Percentiles rank a stretch among this genome's conserved stretches.
Evolutionary conservation across 768 basidiomycete genomes (phyloP).

Genomic region (Pholiota microspora): DNA sequence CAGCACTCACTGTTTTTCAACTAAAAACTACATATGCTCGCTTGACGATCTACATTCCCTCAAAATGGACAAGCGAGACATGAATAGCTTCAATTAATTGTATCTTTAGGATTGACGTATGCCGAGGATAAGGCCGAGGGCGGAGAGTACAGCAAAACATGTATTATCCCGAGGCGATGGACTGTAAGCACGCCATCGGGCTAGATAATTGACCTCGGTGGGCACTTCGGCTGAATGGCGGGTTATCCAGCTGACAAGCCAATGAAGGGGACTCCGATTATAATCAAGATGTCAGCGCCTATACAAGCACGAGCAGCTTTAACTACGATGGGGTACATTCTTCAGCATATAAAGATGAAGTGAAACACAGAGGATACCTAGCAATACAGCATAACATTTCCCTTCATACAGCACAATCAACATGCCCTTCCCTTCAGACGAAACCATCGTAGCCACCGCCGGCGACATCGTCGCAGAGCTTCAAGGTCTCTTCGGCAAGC

Average conservation of each 20-base stretch:
- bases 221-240: not conserved
- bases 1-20: no score
- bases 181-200: not conserved
- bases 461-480: conserved; percentile 14
- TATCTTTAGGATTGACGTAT: no score
- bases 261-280: not conserved
- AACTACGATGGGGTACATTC: not conserved
- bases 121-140: not conserved
- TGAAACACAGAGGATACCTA: not conserved
- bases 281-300: conserved; percentile 1
- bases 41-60: not conserved
- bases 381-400: not conserved
- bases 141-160: not conserved
- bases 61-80: not conserved
- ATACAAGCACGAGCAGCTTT: not conserved
- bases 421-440: conserved; percentile 18
- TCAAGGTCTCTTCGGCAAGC: conserved; percentile 15
- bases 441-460: conserved; percentile 12
- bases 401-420: not conserved
- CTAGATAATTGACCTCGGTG: not conserved
- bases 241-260: not conserved
- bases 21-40: no score
- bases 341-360: not conserved
- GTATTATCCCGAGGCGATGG: not conserved
- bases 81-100: no score